Evolutionary conservation across 2,329 filamentous ascomycete species (phyloP).

Genomic region (Clonostachys byssicola): DNA sequence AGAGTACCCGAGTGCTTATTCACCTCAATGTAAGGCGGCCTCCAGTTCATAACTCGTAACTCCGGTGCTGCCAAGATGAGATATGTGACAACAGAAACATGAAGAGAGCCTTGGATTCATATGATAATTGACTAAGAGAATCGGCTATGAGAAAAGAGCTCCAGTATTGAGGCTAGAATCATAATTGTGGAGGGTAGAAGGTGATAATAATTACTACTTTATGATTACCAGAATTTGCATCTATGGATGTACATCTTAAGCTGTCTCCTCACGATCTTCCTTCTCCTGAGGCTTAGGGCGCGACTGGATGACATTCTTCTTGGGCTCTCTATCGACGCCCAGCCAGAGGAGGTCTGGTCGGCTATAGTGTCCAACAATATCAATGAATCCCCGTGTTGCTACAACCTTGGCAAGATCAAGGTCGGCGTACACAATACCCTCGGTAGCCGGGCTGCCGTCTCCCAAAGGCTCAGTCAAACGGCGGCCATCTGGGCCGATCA

Average conservation of each 20-base stretch:
- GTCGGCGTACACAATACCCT: conserved; percentile 46
- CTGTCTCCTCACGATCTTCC: neutral
- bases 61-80: no score
- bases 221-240: neutral
- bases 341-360: conserved; percentile 33
- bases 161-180: no score
- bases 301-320: conserved; percentile 4
- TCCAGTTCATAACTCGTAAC: no score
- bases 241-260: neutral
- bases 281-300: neutral
- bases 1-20: no score
- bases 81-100: no score
- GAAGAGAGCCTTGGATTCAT: no score
- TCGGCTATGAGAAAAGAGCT: no score
- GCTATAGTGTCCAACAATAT: conserved; percentile 26
- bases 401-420: conserved; percentile 37
- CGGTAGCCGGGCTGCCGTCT: conserved; percentile 10
- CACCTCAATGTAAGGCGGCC: no score
- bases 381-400: conserved; percentile 31
- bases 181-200: no score
- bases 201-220: neutral
- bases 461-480: conserved; percentile 9
- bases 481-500: conserved; percentile 13
- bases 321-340: conserved; percentile 11
- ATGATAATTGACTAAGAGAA: no score